These are phyloP conservation scores for Bipolaris zeicola DNA, from an alignment of 2,329 filamentous ascomycete genomes.

Conservation along the genomic window DNA sequence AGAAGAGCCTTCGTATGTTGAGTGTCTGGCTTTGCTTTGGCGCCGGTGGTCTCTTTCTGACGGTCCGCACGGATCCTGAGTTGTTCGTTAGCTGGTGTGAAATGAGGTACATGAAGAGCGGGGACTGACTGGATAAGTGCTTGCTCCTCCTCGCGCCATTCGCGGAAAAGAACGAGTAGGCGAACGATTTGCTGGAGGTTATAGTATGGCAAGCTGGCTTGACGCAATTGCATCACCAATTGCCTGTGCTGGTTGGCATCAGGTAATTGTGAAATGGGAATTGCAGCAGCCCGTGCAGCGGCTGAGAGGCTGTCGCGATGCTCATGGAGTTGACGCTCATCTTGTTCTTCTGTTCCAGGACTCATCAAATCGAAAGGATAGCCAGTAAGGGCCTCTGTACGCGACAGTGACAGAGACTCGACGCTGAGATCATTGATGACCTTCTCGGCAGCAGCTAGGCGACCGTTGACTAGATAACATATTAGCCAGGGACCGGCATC, in stretches of 20 bases:
- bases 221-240: constrained; percentile 29
- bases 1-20: constrained; percentile 48
- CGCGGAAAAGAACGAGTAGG: constrained; percentile 50
- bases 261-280: constrained; percentile 28
- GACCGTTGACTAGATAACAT: constrained; percentile 48
- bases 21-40: constrained; percentile 27
- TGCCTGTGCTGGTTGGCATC: constrained; percentile 26
- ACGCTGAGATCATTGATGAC: constrained; percentile 59
- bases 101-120: background rate
- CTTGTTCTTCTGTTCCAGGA: constrained; percentile 35
- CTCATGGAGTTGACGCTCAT: constrained; percentile 28
- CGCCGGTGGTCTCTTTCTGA: constrained; percentile 12
- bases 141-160: constrained; percentile 52
- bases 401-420: constrained; percentile 51
- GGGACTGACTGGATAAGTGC: constrained; percentile 43
- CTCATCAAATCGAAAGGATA: constrained; percentile 44
- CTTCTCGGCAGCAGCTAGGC: constrained; percentile 61
- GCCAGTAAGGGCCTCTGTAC: constrained; percentile 51
- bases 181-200: constrained; percentile 52
- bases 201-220: constrained; percentile 45
- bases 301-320: constrained; percentile 28
- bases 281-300: constrained; percentile 24
- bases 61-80: constrained; percentile 19
- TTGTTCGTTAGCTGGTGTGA: constrained; percentile 10
- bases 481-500: constrained; percentile 22